phyloP scores from a whole-genome alignment of 192 early-diverging fungal species.

The Cetraspora pellucida region DNA sequence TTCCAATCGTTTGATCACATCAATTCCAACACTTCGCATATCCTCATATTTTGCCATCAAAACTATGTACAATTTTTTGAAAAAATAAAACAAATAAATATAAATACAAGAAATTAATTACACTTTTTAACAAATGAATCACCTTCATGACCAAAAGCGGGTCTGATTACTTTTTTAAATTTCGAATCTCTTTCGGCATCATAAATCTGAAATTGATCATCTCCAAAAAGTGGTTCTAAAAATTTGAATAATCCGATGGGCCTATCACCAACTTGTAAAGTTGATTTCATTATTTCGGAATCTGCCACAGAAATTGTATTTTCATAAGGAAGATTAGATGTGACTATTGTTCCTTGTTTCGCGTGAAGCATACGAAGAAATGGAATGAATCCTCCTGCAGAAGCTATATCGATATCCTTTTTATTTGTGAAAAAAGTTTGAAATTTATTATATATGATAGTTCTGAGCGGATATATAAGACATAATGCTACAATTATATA shows the following conservation, averaged over 20 bases:
- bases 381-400: conserved; percentile 16
- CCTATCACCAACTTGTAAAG: conserved; percentile 6
- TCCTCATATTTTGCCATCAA: background rate
- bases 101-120: background rate
- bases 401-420: background rate
- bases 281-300: background rate
- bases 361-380: conserved; percentile 9
- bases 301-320: conserved; percentile 15
- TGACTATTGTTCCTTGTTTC: background rate
- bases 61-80: background rate
- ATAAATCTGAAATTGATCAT: conserved; percentile 24
- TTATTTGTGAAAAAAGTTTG: background rate
- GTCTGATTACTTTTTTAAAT: background rate
- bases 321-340: background rate
- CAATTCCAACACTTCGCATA: background rate
- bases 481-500: too few relatives aligned
- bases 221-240: background rate
- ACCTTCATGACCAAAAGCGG: conserved; percentile 6
- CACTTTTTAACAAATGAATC: background rate
- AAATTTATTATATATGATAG: too few relatives aligned
- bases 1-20: conserved; percentile 7
- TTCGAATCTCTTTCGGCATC: background rate
- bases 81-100: background rate
- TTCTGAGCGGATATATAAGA: too few relatives aligned
- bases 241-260: conserved; percentile 10